Evolutionary conservation across 2,329 filamentous ascomycete genomes (phyloP).

Genomic region (Beauveria australis): DNA sequence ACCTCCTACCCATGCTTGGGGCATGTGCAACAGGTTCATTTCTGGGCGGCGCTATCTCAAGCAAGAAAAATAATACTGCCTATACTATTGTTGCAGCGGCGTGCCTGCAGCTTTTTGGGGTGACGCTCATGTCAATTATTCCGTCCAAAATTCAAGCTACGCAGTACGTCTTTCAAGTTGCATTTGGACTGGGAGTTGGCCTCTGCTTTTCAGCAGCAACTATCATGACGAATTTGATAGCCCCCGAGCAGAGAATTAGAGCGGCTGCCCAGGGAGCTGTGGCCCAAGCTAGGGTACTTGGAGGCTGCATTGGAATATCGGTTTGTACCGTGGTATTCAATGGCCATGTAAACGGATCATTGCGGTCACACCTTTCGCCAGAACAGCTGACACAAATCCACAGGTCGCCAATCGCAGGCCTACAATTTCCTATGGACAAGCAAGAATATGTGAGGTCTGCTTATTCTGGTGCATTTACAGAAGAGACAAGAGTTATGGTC

Average conservation of each 20-base stretch:
- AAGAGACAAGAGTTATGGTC: conserved; percentile 39
- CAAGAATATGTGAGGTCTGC: conserved; percentile 29
- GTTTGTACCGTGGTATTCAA: conserved; percentile 53
- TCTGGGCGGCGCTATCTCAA: conserved; percentile 44
- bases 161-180: conserved; percentile 46
- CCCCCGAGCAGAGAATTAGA: conserved; percentile 37
- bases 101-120: conserved; percentile 43
- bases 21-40: conserved; percentile 50
- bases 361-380: conserved; percentile 27
- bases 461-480: conserved; percentile 38
- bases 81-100: conserved; percentile 41
- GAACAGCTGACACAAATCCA: conserved; percentile 34
- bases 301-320: conserved; percentile 51
- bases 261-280: conserved; percentile 53
- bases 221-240: conserved; percentile 48
- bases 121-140: conserved; percentile 41
- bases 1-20: conserved; percentile 50
- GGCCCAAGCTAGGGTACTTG: conserved; percentile 51
- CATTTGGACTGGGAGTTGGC: conserved; percentile 52
- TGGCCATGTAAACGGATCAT: conserved; percentile 28
- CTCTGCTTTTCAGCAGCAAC: conserved; percentile 49
- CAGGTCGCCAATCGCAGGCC: conserved; percentile 33
- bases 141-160: conserved; percentile 25
- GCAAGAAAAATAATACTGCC: conserved; percentile 45
- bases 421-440: conserved; percentile 25